phyloP scores from a whole-genome alignment of 768 basidiomycete genomes.

The Phaeotremella fagi region DNA sequence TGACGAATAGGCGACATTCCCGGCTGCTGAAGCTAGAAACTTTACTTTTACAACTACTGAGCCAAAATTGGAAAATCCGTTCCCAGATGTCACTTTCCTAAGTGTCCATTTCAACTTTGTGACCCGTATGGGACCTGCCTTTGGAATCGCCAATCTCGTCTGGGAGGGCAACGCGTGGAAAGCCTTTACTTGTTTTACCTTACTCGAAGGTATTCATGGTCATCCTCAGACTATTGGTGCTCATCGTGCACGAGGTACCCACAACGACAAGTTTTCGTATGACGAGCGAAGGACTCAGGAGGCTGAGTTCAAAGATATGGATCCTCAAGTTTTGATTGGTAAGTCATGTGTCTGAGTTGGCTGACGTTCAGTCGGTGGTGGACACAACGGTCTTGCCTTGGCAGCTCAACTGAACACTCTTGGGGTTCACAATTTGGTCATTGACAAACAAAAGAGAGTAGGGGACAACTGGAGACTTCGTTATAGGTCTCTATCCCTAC shows the following conservation, averaged over 20 bases:
- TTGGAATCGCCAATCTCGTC: slow-evolving; percentile 25
- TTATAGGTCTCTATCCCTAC: slow-evolving; percentile 53
- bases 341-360: slow-evolving; percentile 1
- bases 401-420: slow-evolving; percentile 64
- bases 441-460: slow-evolving; percentile 53
- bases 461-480: slow-evolving; percentile 51
- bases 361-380: slow-evolving; percentile 27
- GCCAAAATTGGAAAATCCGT: slow-evolving; percentile 21
- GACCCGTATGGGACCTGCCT: slow-evolving; percentile 26
- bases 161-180: slow-evolving; percentile 53
- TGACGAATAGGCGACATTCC: slow-evolving; percentile 18
- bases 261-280: slow-evolving; percentile 53
- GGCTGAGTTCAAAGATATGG: slow-evolving; percentile 53
- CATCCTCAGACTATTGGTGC: slow-evolving; percentile 55
- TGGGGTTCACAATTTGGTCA: slow-evolving; percentile 56
- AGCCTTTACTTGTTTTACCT: slow-evolving; percentile 60
- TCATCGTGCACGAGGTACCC: slow-evolving; percentile 52
- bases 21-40: slow-evolving; percentile 20
- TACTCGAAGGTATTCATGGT: slow-evolving; percentile 57
- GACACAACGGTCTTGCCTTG: slow-evolving; percentile 56
- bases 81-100: slow-evolving; percentile 33
- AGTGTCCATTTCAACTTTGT: slow-evolving; percentile 26
- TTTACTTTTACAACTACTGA: slow-evolving; percentile 19
- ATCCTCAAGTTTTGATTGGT: slow-evolving; percentile 58
- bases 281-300: slow-evolving; percentile 24